Conservation (phyloP, 805 yeast species). For the Wickerhamomyces tratensis region DNA sequence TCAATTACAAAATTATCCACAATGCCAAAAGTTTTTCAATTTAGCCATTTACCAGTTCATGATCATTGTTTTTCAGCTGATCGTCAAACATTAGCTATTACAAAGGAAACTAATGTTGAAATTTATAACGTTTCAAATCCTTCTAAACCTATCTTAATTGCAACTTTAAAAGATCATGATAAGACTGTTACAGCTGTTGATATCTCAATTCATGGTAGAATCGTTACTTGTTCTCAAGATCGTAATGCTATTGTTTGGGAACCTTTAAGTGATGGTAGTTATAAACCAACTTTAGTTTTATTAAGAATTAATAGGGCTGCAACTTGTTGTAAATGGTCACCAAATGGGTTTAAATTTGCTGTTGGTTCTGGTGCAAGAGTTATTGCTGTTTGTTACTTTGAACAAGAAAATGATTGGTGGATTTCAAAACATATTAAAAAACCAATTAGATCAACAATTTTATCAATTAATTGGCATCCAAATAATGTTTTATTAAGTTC, state of each 20-base stretch:
- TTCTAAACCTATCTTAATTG: constrained; percentile 47
- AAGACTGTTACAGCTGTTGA: constrained; percentile 93
- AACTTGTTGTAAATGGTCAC: constrained; percentile 90
- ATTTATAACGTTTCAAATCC: constrained; percentile 52
- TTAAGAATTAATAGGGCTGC: constrained; percentile 94
- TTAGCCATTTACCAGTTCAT: constrained; percentile 80
- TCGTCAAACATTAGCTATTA: constrained; percentile 59
- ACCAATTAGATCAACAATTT: constrained; percentile 83
- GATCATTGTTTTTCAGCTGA: constrained; percentile 85
- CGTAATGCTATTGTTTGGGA: constrained; percentile 97
- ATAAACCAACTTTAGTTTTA: constrained; percentile 86
- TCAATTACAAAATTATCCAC: background rate
- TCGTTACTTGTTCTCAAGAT: constrained; percentile 96
- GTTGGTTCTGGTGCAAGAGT: constrained; percentile 94
- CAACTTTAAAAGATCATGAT: constrained; percentile 76
- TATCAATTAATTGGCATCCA: constrained; percentile 86
- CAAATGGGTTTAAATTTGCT: constrained; percentile 90
- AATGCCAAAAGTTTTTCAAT: constrained; percentile 34
- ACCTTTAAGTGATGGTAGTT: constrained; percentile 45
- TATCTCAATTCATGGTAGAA: constrained; percentile 77
- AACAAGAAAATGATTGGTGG: constrained; percentile 98
- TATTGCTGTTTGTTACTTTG: constrained; percentile 93
- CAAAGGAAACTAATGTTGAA: constrained; percentile 70
- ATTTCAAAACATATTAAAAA: constrained; percentile 94
- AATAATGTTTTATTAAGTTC: constrained; percentile 80